phyloP scores from a whole-genome alignment of 129 eudicot species.

The Gnaphalium uliginosum region DNA sequence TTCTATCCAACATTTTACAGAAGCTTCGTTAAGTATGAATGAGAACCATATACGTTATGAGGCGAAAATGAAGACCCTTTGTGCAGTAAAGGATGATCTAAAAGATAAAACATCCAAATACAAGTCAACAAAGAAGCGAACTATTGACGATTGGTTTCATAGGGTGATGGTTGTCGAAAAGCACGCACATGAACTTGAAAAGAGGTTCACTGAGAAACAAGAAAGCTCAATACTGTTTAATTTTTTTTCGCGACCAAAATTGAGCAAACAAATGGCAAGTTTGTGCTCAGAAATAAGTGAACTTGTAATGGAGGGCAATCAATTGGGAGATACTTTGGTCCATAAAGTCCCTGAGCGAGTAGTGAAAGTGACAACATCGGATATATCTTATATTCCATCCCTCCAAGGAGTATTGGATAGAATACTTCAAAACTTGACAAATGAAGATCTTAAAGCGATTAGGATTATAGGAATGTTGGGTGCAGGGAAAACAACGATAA shows the following conservation, averaged over 20 bases:
- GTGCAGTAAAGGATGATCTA: slow-evolving; percentile 30
- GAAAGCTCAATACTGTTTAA: slow-evolving; percentile 25
- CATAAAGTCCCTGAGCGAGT: slow-evolving; percentile 29
- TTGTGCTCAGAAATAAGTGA: slow-evolving; percentile 12
- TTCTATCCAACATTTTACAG: slow-evolving; percentile 20
- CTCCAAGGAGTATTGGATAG: slow-evolving; percentile 22
- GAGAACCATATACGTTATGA: slow-evolving; percentile 22
- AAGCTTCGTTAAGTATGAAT: slow-evolving; percentile 25
- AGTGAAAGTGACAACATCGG: slow-evolving; percentile 21
- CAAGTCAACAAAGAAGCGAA: slow-evolving; percentile 30
- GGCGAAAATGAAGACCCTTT: slow-evolving; percentile 28
- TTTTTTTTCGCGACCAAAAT: slow-evolving; percentile 12
- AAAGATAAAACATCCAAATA: slow-evolving; percentile 28
- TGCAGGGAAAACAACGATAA: slow-evolving; percentile 36
- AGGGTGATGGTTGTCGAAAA: slow-evolving; percentile 29
- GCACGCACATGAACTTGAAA: slow-evolving; percentile 25
- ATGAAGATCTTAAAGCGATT: slow-evolving; percentile 25
- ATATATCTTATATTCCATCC: slow-evolving; percentile 31
- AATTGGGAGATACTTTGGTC: slow-evolving; percentile 26
- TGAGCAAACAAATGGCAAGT: slow-evolving; percentile 29
- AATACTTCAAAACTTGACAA: slow-evolving; percentile 17
- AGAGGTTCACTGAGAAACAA: slow-evolving; percentile 3
- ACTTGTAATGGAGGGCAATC: slow-evolving; percentile 18
- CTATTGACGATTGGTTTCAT: slow-evolving; percentile 34
- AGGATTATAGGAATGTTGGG: slow-evolving; percentile 36